Percentiles rank a stretch among this genome's conserved stretches.
phyloP scores from a whole-genome alignment of 75 land plant species.

The Pinus tabuliformis region DNA sequence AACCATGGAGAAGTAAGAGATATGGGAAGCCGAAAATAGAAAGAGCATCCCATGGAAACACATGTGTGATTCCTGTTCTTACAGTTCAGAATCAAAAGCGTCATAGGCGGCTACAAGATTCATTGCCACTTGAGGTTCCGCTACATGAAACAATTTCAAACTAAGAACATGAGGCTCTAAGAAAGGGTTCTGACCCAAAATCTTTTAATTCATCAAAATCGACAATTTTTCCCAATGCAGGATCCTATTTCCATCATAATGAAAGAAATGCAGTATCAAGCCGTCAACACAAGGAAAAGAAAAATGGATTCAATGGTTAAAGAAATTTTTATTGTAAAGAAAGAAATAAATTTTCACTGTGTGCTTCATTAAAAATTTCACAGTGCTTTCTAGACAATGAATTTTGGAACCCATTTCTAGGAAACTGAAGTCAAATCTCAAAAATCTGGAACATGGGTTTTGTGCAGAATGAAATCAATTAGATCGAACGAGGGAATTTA shows the following conservation, averaged over 20 bases:
- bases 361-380: no score
- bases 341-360: no score
- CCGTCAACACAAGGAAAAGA: no score
- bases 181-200: constrained; percentile 8
- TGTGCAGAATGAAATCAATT: no score
- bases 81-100: constrained; percentile 25
- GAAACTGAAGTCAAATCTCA: no score
- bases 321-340: no score
- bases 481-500: no score
- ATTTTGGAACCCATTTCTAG: no score
- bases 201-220: constrained; percentile 1
- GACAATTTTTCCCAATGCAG: not conserved
- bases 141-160: not conserved
- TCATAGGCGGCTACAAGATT: constrained; percentile 35
- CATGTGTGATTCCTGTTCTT: constrained; percentile 8
- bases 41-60: constrained; percentile 16
- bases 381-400: no score
- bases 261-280: no score
- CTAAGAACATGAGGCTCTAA: not conserved
- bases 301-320: no score
- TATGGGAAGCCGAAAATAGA: constrained; percentile 47
- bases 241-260: not conserved
- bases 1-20: constrained; percentile 58
- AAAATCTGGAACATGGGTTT: no score
- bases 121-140: constrained; percentile 32